Evolutionary conservation across 1,284 basidiomycete species (phyloP).

Genomic region (Irpex sp.): DNA sequence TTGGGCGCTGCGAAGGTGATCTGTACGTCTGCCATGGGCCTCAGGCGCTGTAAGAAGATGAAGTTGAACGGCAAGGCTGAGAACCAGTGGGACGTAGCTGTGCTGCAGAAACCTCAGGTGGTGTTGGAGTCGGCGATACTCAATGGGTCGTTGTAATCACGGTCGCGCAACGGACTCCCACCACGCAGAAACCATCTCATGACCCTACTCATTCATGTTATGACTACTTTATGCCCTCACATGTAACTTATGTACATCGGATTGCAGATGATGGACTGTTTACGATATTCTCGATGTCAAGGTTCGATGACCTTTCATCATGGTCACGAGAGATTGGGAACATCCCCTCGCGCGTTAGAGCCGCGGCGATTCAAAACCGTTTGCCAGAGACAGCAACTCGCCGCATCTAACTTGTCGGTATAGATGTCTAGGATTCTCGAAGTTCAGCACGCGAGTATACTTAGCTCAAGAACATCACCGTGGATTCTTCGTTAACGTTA

Average conservation of each 20-base stretch:
- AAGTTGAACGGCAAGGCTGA: slow-evolving; percentile 7
- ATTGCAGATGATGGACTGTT: neutral
- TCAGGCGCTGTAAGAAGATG: slow-evolving; percentile 11
- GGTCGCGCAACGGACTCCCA: neutral
- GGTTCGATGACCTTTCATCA: too few relatives aligned
- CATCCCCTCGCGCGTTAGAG: too few relatives aligned
- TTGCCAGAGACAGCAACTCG: too few relatives aligned
- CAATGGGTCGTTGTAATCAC: neutral
- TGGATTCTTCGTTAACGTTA: too few relatives aligned
- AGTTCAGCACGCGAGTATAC: too few relatives aligned
- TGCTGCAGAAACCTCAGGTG: slow-evolving; percentile 12
- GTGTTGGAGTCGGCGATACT: slow-evolving; percentile 9
- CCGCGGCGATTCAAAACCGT: too few relatives aligned
- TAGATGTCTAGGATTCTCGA: too few relatives aligned
- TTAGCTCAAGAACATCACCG: too few relatives aligned
- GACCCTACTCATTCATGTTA: neutral
- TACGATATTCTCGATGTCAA: too few relatives aligned
- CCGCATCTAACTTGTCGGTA: too few relatives aligned
- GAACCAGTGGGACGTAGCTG: slow-evolving; percentile 13
- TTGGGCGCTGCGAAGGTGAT: slow-evolving; percentile 7
- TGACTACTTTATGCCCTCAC: neutral
- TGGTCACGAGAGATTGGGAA: too few relatives aligned
- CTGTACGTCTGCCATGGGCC: slow-evolving; percentile 12
- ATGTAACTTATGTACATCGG: neutral
- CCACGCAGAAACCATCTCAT: neutral